phyloP scores from a whole-genome alignment of 2,329 filamentous ascomycete species.

The Albifimbria verrucaria region DNA sequence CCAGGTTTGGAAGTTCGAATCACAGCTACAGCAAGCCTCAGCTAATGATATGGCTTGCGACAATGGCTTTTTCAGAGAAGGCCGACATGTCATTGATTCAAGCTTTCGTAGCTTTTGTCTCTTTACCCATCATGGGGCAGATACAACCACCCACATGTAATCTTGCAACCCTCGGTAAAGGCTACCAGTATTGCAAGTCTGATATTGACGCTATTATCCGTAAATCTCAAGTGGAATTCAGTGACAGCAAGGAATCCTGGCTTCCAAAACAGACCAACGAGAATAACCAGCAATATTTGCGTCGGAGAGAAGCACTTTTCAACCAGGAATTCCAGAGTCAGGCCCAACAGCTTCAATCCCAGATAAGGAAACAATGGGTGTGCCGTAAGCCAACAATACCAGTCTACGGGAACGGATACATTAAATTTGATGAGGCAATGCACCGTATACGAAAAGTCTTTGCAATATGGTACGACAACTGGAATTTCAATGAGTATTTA shows the following conservation, averaged over 20 bases:
- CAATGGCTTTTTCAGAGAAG: background rate
- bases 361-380: background rate
- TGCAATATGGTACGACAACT: background rate
- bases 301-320: background rate
- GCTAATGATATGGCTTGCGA: background rate
- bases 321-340: background rate
- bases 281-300: background rate
- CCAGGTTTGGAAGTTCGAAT: background rate
- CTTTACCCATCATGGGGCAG: background rate
- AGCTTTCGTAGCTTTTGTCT: constrained; percentile 10
- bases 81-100: constrained; percentile 25
- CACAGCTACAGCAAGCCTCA: background rate
- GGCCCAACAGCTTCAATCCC: background rate
- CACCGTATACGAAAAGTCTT: background rate
- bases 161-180: background rate
- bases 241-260: background rate
- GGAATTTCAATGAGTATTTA: background rate
- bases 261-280: background rate
- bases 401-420: background rate
- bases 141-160: background rate
- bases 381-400: background rate
- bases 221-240: background rate
- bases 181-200: background rate
- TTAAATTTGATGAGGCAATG: background rate
- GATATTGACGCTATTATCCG: background rate